phyloP scores from a whole-genome alignment of 768 basidiomycete species.

The Lyophyllum semitale region DNA sequence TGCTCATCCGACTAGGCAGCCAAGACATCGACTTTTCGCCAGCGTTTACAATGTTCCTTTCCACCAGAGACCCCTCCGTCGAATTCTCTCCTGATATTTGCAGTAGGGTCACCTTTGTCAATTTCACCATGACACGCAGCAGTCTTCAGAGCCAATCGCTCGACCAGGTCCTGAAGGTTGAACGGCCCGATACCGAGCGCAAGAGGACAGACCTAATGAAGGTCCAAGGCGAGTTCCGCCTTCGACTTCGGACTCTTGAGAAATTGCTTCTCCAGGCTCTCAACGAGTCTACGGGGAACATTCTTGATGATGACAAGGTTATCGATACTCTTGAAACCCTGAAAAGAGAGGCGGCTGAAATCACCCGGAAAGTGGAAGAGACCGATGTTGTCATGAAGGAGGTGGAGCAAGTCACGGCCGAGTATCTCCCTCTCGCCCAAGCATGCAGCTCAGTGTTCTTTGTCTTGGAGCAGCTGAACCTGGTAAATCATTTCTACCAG shows the following conservation, averaged over 20 bases:
- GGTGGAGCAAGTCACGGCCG: conserved; percentile 92
- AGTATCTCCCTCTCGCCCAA: conserved; percentile 92
- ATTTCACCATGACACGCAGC: conserved; percentile 98
- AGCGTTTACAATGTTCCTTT: conserved; percentile 99
- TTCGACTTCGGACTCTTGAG: conserved; percentile 90
- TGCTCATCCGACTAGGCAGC: conserved; percentile 92
- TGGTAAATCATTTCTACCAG: conserved; percentile 97
- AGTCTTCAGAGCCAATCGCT: conserved; percentile 98
- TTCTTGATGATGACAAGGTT: conserved; percentile 98
- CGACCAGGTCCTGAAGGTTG: conserved; percentile 95
- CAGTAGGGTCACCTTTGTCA: conserved; percentile 94
- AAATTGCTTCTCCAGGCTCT: conserved; percentile 91
- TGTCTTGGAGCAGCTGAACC: conserved; percentile 90
- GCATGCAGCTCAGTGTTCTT: conserved; percentile 98
- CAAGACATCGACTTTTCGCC: conserved; percentile 99
- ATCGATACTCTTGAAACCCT: conserved; percentile 94
- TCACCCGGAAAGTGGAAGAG: conserved; percentile 94
- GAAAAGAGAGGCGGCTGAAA: conserved; percentile 95
- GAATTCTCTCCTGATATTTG: conserved; percentile 99
- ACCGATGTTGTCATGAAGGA: conserved; percentile 96
- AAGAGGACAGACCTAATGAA: conserved; percentile 97
- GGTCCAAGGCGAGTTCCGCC: conserved; percentile 95
- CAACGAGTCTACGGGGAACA: conserved; percentile 96
- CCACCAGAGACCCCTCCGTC: conserved; percentile 94
- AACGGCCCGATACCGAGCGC: conserved; percentile 94